Conservation (phyloP, 768 basidiomycete species). For the Tulasnella calospora region DNA sequence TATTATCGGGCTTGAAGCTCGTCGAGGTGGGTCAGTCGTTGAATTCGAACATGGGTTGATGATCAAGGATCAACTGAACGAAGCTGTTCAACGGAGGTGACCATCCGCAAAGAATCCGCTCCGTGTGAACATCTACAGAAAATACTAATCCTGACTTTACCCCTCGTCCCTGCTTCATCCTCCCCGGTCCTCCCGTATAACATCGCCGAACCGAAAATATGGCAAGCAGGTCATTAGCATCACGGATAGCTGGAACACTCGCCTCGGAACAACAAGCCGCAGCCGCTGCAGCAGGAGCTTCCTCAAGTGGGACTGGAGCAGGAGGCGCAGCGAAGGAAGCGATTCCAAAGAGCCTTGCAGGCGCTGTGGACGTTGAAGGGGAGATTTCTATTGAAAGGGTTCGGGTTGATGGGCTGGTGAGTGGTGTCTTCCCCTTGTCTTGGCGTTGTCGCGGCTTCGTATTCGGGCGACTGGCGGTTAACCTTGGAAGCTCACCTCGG, state of each 20-base stretch:
- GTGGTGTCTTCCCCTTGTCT: conserved; percentile 33
- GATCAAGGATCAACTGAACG: neutral
- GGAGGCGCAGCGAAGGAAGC: conserved; percentile 68
- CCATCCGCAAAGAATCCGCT: neutral
- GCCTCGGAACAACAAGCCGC: conserved; percentile 46
- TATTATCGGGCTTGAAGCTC: neutral
- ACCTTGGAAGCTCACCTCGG: conserved; percentile 9
- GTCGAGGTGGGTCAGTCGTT: neutral
- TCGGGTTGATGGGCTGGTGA: conserved; percentile 81
- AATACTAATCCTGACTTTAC: conserved; percentile 6
- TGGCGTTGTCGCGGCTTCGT: neutral
- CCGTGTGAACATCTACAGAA: conserved; percentile 8
- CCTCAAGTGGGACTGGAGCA: conserved; percentile 47
- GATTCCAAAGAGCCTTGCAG: conserved; percentile 88
- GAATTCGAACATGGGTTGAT: neutral
- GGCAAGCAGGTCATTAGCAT: conserved; percentile 17
- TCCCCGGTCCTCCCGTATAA: neutral
- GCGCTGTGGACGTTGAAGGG: conserved; percentile 88
- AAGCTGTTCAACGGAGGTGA: neutral
- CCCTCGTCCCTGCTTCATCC: neutral
- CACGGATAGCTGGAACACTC: conserved; percentile 8
- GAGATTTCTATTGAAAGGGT: conserved; percentile 74
- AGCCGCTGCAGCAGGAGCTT: conserved; percentile 68
- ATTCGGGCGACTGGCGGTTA: neutral
- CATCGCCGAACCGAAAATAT: neutral